Evolutionary conservation across 306 rosid genomes (phyloP).

Genomic region (Vicia sativa): DNA sequence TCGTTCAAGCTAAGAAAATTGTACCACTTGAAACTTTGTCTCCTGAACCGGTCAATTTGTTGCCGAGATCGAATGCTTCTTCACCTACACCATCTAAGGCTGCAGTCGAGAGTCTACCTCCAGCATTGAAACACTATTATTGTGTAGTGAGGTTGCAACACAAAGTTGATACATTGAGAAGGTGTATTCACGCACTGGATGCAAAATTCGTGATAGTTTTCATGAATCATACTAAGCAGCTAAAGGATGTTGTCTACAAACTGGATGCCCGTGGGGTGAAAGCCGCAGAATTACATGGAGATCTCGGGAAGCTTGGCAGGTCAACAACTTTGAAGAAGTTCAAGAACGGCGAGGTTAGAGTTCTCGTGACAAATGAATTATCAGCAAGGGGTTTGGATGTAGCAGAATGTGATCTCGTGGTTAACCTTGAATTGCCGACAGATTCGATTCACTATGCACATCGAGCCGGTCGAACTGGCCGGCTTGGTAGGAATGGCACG

Average conservation of each 20-base stretch:
- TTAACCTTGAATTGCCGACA: constrained; percentile 85
- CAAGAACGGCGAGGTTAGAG: constrained; percentile 82
- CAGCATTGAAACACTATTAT: constrained; percentile 76
- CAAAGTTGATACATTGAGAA: constrained; percentile 85
- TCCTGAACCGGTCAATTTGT: constrained; percentile 54
- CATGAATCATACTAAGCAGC: constrained; percentile 94
- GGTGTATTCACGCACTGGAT: constrained; percentile 86
- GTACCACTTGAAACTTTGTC: constrained; percentile 59
- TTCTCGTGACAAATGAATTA: constrained; percentile 84
- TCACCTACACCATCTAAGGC: constrained; percentile 51
- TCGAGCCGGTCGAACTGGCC: constrained; percentile 90
- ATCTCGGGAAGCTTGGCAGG: constrained; percentile 93
- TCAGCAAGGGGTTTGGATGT: constrained; percentile 95
- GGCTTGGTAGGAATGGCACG: constrained; percentile 88
- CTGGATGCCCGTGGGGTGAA: constrained; percentile 85
- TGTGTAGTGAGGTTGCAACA: constrained; percentile 79
- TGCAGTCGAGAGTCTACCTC: constrained; percentile 76
- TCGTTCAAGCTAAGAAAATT: constrained; percentile 81
- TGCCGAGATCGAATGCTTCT: constrained; percentile 35
- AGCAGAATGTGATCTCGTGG: constrained; percentile 96
- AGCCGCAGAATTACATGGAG: constrained; percentile 90
- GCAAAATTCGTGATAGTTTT: constrained; percentile 85
- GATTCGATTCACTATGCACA: constrained; percentile 91
- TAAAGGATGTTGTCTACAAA: constrained; percentile 88
- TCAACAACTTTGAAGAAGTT: constrained; percentile 83